Evolutionary conservation across 495 filamentous ascomycete species (phyloP).

Genomic region (Extremus antarcticus): DNA sequence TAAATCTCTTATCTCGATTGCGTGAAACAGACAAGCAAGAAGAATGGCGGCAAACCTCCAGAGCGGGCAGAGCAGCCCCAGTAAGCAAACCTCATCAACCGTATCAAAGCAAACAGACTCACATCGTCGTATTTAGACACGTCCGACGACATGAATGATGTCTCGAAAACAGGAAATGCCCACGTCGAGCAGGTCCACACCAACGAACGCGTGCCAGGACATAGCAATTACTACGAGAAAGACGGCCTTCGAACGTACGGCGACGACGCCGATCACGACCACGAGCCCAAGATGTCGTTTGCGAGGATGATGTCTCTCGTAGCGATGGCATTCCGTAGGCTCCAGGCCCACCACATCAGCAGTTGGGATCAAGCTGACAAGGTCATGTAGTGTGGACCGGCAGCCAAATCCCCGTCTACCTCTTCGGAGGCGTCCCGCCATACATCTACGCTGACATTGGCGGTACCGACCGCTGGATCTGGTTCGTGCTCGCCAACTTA

Average conservation of each 20-base stretch:
- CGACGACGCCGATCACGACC: constrained; percentile 40
- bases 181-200: constrained; percentile 24
- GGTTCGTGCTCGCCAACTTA: constrained; percentile 62
- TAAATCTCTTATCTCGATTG: no score
- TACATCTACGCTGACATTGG: constrained; percentile 58
- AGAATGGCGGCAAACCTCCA: not conserved
- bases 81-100: not conserved
- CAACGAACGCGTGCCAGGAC: constrained; percentile 29
- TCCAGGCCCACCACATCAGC: not conserved
- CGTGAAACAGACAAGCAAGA: no score
- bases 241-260: constrained; percentile 41
- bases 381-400: constrained; percentile 24
- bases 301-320: constrained; percentile 8
- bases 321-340: constrained; percentile 16
- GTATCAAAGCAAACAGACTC: not conserved
- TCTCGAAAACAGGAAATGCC: constrained; percentile 8
- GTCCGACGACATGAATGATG: constrained; percentile 1
- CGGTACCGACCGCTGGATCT: constrained; percentile 56
- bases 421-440: constrained; percentile 36
- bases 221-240: constrained; percentile 40
- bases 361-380: not conserved
- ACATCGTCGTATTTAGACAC: not conserved
- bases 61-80: not conserved
- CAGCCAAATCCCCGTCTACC: constrained; percentile 27
- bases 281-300: constrained; percentile 33